Evolutionary conservation across 495 filamentous ascomycete genomes (phyloP).

Genomic region (Penicillium waksmanii): DNA sequence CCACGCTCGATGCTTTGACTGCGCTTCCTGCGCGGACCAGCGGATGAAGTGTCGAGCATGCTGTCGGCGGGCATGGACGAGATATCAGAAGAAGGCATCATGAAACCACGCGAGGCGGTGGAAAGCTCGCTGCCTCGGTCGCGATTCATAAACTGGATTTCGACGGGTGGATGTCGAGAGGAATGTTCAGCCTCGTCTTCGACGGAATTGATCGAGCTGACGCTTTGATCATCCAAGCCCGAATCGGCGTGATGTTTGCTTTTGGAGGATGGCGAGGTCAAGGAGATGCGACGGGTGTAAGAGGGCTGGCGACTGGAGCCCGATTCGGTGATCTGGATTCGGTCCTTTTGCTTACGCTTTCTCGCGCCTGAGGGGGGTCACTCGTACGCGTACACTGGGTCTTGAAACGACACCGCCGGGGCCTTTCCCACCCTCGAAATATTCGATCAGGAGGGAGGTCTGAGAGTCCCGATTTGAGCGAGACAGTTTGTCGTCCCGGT

Average conservation of each 20-base stretch:
- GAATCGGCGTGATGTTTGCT: slow-evolving; percentile 53
- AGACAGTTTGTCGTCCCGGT: slow-evolving; percentile 54
- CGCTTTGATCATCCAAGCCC: slow-evolving; percentile 56
- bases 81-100: slow-evolving; percentile 72
- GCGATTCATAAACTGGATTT: slow-evolving; percentile 76
- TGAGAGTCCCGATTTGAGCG: slow-evolving; percentile 67
- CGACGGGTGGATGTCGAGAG: slow-evolving; percentile 71
- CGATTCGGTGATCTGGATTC: slow-evolving; percentile 81
- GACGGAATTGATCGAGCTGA: slow-evolving; percentile 69
- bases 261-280: slow-evolving; percentile 56
- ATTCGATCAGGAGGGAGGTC: slow-evolving; percentile 95
- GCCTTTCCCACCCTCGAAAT: slow-evolving; percentile 88
- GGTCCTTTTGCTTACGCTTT: slow-evolving; percentile 64
- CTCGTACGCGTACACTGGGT: slow-evolving; percentile 92
- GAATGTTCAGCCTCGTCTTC: slow-evolving; percentile 75
- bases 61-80: slow-evolving; percentile 90
- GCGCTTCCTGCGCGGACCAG: slow-evolving; percentile 53
- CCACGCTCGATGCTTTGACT: slow-evolving; percentile 62
- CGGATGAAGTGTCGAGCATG: slow-evolving; percentile 71
- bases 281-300: slow-evolving; percentile 65
- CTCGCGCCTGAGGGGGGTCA: slow-evolving; percentile 79
- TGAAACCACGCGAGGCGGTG: slow-evolving; percentile 62
- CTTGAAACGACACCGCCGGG: slow-evolving; percentile 61
- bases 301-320: slow-evolving; percentile 66
- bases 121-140: slow-evolving; percentile 63